A percentile compares a stretch with the other conserved stretches of the same genome.
phyloP scores from a whole-genome alignment of 2,329 filamentous ascomycete species.

The Aspergillus costaricaensis region DNA sequence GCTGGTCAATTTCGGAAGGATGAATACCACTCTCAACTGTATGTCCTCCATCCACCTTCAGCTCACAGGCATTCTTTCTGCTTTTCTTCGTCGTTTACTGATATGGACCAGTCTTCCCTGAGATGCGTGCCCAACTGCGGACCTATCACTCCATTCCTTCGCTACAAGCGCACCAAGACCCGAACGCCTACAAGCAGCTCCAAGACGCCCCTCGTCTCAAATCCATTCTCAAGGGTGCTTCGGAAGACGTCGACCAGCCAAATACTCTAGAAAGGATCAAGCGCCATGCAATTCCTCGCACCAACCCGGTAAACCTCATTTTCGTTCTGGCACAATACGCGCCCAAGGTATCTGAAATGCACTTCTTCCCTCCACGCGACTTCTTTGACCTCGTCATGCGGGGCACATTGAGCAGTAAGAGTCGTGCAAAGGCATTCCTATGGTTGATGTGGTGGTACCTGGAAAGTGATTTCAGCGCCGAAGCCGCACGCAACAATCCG shows the following conservation, averaged over 20 bases:
- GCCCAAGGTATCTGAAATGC: slow-evolving; percentile 85
- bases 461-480: slow-evolving; percentile 88
- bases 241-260: slow-evolving; percentile 86
- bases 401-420: slow-evolving; percentile 75
- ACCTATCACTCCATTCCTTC: slow-evolving; percentile 98
- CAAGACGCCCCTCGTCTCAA: slow-evolving; percentile 95
- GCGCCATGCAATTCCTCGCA: slow-evolving; percentile 67
- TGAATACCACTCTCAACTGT: slow-evolving; percentile 99
- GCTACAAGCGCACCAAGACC: slow-evolving; percentile 89
- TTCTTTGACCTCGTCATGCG: slow-evolving; percentile 98
- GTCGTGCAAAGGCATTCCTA: slow-evolving; percentile 82
- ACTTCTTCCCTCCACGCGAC: slow-evolving; percentile 81
- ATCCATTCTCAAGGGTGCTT: slow-evolving; percentile 94
- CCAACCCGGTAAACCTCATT: slow-evolving; percentile 95
- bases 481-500: slow-evolving; percentile 85
- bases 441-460: slow-evolving; percentile 99
- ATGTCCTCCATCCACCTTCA: slow-evolving; percentile 37
- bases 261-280: slow-evolving; percentile 82
- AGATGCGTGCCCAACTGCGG: slow-evolving; percentile 96
- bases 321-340: slow-evolving; percentile 91
- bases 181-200: slow-evolving; percentile 94
- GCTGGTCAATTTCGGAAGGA: slow-evolving; percentile 92
- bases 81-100: slow-evolving; percentile 5
- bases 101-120: slow-evolving; percentile 78
- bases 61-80: neutral